Conservation (phyloP, 805 yeast genomes). For the fission yeast (Schizosaccharomyces pombe) region DNA sequence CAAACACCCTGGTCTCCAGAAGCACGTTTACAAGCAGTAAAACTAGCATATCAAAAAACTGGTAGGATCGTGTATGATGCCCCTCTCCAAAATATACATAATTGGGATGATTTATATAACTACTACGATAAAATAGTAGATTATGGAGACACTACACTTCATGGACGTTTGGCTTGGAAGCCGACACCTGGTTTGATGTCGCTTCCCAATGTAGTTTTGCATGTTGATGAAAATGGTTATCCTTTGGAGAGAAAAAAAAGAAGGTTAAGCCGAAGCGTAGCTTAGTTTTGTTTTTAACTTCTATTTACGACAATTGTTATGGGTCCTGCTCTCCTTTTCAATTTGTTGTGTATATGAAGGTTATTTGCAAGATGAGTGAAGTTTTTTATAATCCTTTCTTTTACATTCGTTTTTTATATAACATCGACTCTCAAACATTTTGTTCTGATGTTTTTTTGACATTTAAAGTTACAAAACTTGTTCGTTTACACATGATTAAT, state of each 20-base stretch:
- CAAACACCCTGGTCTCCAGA: background rate
- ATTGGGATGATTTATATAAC: background rate
- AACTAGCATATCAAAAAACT: background rate
- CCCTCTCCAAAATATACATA: background rate
- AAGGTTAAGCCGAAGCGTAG: too few species aligned
- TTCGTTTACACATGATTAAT: too few species aligned
- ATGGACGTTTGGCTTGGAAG: background rate
- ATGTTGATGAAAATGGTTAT: background rate
- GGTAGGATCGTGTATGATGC: background rate
- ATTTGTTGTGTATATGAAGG: too few species aligned
- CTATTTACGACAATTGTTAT: too few species aligned
- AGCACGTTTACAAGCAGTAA: background rate
- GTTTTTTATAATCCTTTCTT: too few species aligned
- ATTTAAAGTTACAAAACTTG: too few species aligned
- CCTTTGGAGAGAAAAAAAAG: background rate
- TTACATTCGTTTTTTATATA: too few species aligned
- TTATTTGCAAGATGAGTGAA: too few species aligned
- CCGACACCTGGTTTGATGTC: background rate
- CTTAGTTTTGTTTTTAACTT: too few species aligned
- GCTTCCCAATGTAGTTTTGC: background rate
- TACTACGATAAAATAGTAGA: background rate
- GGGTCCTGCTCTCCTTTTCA: too few species aligned
- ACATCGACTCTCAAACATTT: too few species aligned
- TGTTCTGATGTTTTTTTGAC: too few species aligned
- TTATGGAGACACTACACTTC: background rate